Evolutionary conservation across 2,329 filamentous ascomycete genomes (phyloP), one percentile per base, ranked within the genome.

Genomic region (Penicillium fuscoglaucum): DNA sequence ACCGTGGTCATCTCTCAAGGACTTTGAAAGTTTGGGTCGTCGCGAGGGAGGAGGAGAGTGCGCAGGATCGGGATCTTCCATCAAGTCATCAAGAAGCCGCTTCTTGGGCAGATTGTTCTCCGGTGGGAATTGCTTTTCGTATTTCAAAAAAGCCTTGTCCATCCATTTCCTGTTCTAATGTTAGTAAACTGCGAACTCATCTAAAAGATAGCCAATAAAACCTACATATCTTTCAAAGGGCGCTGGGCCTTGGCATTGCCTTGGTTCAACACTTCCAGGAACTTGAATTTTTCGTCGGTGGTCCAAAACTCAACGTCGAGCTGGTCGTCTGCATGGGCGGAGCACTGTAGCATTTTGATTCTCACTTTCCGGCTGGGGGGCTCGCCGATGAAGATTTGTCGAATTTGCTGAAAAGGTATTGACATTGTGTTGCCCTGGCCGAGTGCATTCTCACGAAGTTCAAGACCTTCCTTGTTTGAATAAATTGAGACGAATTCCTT

Each of bases 291-390:
- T 6, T 66, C 62, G 17, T 66, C 39, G 6, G 53, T 8, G 6
- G 61, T 61, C 24, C 51, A 55, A 50, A 76, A 66, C 45, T 76
- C 68, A 37, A 76, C 62, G 48, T 75, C 69, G 15, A 74, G 31
- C 15, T 31, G 59, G 4, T 61, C 57, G 52, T 58, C 61, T 12
- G 55, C 24, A 5, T 53, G 52, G 15, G 66, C 60, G n/a, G 43
- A 29, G 5, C 60, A 55, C 33, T 66, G 68, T 6, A 65, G 65
- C 29, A 74, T 59, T 15, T 58, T 57, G 9, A 76, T 62, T 6
- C 68, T 67, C 29, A 74, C 52, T 61, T 76, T 75, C 7, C 60
- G 58, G 52, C 68, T 72, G 4, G 61, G 31, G 1, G 57, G 33
- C 5, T 63, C 45, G 13, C 72, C 70, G 35, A 59, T 52, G 2